These are phyloP conservation scores for Hortaea sp. DNA, from an alignment of 2,329 filamentous ascomycete genomes.

Conservation along the genomic window DNA sequence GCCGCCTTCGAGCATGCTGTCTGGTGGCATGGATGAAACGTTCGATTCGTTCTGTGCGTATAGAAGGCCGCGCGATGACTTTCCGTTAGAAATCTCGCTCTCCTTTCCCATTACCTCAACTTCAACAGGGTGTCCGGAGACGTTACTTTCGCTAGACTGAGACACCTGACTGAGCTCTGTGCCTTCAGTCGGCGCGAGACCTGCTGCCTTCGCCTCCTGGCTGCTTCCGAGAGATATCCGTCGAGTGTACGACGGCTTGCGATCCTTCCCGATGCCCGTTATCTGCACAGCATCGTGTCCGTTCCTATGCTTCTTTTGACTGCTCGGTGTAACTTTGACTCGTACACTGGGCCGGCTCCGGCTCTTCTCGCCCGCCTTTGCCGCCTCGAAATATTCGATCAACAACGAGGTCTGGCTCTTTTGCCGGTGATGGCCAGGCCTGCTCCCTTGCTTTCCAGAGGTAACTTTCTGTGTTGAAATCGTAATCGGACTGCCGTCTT, in stretches of 20 bases:
- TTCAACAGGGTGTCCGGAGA: constrained; percentile 64
- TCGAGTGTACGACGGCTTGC: constrained; percentile 59
- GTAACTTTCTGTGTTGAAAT: constrained; percentile 65
- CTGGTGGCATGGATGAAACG: constrained; percentile 72
- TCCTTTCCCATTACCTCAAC: constrained; percentile 69
- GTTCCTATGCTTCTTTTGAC: constrained; percentile 42
- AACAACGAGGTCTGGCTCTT: constrained; percentile 81
- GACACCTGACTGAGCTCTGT: constrained; percentile 55
- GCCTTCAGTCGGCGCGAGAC: constrained; percentile 15
- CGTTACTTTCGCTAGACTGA: constrained; percentile 71
- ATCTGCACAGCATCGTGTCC: constrained; percentile 72
- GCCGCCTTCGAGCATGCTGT: constrained; percentile 55
- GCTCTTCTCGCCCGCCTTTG: constrained; percentile 51
- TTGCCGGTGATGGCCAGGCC: constrained; percentile 39
- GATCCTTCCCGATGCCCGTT: constrained; percentile 65
- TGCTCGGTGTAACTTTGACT: constrained; percentile 69
- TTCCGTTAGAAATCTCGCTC: constrained; percentile 54
- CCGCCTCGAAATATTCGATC: constrained; percentile 89
- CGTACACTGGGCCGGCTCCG: constrained; percentile 72
- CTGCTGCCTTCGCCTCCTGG: constrained; percentile 28
- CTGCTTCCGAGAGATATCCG: constrained; percentile 53
- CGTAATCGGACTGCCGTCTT: constrained; percentile 84
- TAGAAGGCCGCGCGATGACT: constrained; percentile 45
- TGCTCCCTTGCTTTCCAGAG: constrained; percentile 36
- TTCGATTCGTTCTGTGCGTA: constrained; percentile 66